Conservation (phyloP, 129 eudicot genomes). For the Pulicaria dysenterica region DNA sequence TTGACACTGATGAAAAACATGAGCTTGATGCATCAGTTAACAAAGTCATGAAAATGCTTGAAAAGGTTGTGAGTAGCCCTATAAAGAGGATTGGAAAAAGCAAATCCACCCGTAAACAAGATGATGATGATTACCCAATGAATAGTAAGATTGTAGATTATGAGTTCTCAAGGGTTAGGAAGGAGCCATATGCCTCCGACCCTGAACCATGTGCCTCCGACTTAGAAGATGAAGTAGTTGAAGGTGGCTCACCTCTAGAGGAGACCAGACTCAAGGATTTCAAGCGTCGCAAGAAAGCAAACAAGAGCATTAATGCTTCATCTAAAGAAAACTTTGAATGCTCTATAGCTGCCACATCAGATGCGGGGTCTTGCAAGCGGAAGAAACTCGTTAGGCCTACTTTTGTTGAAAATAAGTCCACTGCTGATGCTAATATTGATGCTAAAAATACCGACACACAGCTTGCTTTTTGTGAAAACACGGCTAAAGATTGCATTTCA, state of each 20-base stretch:
- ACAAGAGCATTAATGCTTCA: conserved; percentile 29
- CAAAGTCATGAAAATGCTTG: conserved; percentile 50
- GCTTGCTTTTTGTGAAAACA: not conserved
- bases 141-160: conserved; percentile 12
- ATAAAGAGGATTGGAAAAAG: conserved; percentile 32
- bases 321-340: conserved; percentile 19
- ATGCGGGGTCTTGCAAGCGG: conserved; percentile 39
- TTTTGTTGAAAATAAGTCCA: conserved; percentile 38
- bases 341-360: conserved; percentile 12
- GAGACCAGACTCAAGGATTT: conserved; percentile 60
- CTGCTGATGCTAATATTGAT: conserved; percentile 9
- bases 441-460: not conserved
- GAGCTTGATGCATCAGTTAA: conserved; percentile 46
- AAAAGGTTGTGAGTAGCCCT: conserved; percentile 27
- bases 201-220: no score
- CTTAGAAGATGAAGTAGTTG: conserved; percentile 19
- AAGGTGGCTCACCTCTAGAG: conserved; percentile 28
- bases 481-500: not conserved
- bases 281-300: conserved; percentile 57
- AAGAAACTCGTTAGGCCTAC: conserved; percentile 58
- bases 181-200: no score
- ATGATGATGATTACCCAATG: conserved; percentile 1
- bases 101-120: conserved; percentile 15
- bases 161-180: conserved; percentile 22
- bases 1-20: conserved; percentile 11